phyloP scores from a whole-genome alignment of 495 filamentous ascomycete genomes.

The Podospora bellae-mahoneyi region DNA sequence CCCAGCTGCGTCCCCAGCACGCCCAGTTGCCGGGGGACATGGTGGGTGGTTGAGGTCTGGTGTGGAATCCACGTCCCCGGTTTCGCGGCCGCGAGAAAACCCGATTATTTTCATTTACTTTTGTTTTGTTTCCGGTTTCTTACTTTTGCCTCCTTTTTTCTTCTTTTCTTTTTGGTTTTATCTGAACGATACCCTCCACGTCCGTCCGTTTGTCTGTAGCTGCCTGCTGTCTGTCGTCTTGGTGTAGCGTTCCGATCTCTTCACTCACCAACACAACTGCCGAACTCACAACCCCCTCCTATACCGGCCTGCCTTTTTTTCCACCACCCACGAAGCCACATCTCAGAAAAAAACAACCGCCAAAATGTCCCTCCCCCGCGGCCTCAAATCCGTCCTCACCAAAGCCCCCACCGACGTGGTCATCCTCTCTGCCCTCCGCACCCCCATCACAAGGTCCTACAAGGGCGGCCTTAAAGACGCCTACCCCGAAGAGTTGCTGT shows the following conservation, averaged over 20 bases:
- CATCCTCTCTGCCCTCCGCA: constrained; percentile 83
- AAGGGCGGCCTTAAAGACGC: constrained; percentile 83
- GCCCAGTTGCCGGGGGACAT: not conserved
- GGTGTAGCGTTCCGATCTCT: not conserved
- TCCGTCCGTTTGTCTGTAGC: not conserved
- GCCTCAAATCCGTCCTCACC: constrained; percentile 71
- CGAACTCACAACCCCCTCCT: not conserved
- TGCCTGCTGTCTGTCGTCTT: not conserved
- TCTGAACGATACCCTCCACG: not conserved
- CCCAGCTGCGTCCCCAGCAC: not conserved
- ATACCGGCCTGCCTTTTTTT: not conserved
- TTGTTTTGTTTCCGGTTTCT: constrained; percentile 11
- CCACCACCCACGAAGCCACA: not conserved
- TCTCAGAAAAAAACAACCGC: not conserved
- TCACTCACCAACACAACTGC: not conserved
- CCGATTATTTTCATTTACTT: constrained; percentile 18
- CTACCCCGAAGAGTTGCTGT: constrained; percentile 85
- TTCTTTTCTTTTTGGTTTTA: not conserved
- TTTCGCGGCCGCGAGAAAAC: constrained; percentile 21
- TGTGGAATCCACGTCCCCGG: constrained; percentile 17
- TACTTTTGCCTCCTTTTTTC: constrained; percentile 5
- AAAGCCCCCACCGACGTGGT: constrained; percentile 81
- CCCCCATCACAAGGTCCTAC: constrained; percentile 75
- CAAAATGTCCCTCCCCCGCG: constrained; percentile 43
- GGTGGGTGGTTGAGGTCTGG: not conserved